Conservation (phyloP, 164 flowering plant species). For the Berberis vulgaris region DNA sequence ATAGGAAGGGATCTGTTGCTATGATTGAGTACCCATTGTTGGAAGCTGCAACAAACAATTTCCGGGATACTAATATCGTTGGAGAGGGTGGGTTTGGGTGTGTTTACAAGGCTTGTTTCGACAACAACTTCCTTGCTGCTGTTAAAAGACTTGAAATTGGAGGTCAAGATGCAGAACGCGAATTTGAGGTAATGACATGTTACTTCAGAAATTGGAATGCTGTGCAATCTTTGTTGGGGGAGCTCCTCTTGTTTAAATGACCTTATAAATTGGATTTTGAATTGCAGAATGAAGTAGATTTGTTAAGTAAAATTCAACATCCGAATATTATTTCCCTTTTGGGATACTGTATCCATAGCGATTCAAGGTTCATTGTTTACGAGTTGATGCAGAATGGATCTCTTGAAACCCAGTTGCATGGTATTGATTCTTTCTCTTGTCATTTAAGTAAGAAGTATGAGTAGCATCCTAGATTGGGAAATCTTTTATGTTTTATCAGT, state of each 20-base stretch:
- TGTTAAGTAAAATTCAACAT: constrained; percentile 65
- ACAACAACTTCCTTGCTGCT: constrained; percentile 46
- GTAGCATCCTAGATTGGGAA: neutral
- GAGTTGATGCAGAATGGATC: constrained; percentile 94
- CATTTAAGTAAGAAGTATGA: neutral
- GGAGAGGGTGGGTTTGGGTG: constrained; percentile 80
- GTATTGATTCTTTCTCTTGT: constrained; percentile 26
- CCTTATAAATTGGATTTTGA: neutral
- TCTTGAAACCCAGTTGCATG: constrained; percentile 71
- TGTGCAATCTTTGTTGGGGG: neutral
- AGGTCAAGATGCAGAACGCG: constrained; percentile 48
- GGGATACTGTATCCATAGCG: constrained; percentile 57
- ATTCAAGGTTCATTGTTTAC: constrained; percentile 59
- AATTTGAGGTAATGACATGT: constrained; percentile 51
- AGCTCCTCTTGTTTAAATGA: neutral
- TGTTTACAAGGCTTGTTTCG: constrained; percentile 68
- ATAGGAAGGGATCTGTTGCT: constrained; percentile 45
- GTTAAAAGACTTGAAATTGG: constrained; percentile 57
- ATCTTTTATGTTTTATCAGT: neutral
- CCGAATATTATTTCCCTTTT: constrained; percentile 65
- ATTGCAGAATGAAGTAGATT: constrained; percentile 78
- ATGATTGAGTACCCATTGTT: constrained; percentile 50
- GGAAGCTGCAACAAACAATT: constrained; percentile 62
- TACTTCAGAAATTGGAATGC: neutral
- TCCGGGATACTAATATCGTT: constrained; percentile 40